Percentiles rank a stretch among this genome's conserved stretches.
These are phyloP conservation scores for Pleurotus tuoliensis DNA, from an alignment of 768 basidiomycete species.

Conservation along the genomic window DNA sequence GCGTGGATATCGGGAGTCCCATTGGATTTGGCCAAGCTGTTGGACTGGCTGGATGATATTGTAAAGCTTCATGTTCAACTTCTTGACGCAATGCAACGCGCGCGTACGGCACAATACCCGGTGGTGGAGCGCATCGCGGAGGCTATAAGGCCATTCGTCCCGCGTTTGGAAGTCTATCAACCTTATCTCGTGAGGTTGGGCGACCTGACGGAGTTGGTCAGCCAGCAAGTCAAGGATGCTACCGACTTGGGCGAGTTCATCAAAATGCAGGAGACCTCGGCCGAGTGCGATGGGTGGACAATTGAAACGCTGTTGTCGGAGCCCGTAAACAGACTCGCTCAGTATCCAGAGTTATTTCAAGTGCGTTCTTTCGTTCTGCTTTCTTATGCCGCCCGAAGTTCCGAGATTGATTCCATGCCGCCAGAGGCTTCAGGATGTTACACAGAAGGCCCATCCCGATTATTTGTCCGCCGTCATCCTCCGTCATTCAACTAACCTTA, in stretches of 20 bases:
- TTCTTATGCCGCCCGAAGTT: not conserved
- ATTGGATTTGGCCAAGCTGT: conserved; percentile 57
- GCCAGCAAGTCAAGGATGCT: conserved; percentile 35
- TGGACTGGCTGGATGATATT: conserved; percentile 91
- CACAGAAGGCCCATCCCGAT: conserved; percentile 67
- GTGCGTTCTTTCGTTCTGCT: conserved; percentile 38
- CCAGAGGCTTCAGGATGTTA: conserved; percentile 67
- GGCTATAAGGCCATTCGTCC: conserved; percentile 55
- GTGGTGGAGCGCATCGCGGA: conserved; percentile 55
- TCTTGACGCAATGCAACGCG: conserved; percentile 39
- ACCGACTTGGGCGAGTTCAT: conserved; percentile 87
- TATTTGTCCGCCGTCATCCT: conserved; percentile 65
- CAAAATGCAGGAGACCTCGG: conserved; percentile 53
- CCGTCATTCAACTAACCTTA: conserved; percentile 61
- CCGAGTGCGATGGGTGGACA: conserved; percentile 56
- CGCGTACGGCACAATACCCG: conserved; percentile 36
- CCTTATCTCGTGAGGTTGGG: conserved; percentile 79
- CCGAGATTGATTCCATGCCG: conserved; percentile 5
- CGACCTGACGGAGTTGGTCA: conserved; percentile 50
- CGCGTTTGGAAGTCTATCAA: conserved; percentile 77
- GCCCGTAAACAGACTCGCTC: conserved; percentile 68
- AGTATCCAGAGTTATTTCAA: conserved; percentile 70
- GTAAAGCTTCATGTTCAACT: conserved; percentile 71
- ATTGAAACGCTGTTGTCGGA: conserved; percentile 69
- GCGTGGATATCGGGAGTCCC: conserved; percentile 84